phyloP scores from a whole-genome alignment of 2,329 filamentous ascomycete genomes.

The Talaromyces atroroseus region DNA sequence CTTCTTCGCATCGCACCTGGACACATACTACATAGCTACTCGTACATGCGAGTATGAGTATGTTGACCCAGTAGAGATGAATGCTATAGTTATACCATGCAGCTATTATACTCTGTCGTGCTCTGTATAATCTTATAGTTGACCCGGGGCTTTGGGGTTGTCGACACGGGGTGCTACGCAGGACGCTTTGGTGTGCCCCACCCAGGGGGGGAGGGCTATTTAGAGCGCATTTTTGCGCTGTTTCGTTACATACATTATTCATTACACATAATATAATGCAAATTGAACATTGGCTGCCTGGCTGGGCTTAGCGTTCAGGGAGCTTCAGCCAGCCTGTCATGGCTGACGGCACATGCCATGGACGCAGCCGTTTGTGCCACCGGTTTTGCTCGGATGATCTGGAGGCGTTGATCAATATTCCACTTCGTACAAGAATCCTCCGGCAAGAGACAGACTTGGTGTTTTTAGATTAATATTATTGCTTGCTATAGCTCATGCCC shows the following conservation, averaged over 20 bases:
- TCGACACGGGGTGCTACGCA: constrained; percentile 3
- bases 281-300: neutral
- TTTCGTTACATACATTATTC: neutral
- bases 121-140: no score
- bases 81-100: no score
- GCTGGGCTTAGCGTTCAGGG: neutral
- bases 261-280: no score
- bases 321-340: constrained; percentile 11
- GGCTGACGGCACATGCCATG: neutral
- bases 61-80: no score
- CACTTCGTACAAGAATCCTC: neutral
- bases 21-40: no score
- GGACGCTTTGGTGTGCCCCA: neutral
- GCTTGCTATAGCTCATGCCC: neutral
- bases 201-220: neutral
- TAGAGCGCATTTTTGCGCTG: neutral
- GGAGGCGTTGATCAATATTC: neutral
- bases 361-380: neutral
- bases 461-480: neutral
- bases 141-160: constrained; percentile 4
- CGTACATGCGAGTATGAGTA: no score
- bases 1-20: no score
- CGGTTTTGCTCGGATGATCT: constrained; percentile 5
- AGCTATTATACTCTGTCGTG: no score
- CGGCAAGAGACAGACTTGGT: no score